These are phyloP conservation scores for Artemisia princeps DNA, from an alignment of 140 eudicot species.

Conservation along the genomic window DNA sequence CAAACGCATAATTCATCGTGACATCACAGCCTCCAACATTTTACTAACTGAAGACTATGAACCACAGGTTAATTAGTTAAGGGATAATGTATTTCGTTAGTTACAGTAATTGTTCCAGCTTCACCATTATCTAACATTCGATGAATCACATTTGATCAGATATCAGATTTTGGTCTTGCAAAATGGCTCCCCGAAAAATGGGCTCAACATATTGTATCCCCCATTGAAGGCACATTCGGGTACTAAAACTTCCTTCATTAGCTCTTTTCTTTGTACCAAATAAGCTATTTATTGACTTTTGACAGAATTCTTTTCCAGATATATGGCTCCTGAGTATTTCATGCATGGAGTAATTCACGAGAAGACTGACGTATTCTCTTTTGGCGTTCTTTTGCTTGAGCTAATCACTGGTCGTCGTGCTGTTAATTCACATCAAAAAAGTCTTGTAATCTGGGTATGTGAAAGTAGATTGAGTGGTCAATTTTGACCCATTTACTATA, in stretches of 20 bases:
- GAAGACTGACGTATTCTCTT: slow-evolving; percentile 90
- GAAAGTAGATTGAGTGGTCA: no score
- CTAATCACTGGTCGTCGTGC: slow-evolving; percentile 93
- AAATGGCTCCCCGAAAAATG: slow-evolving; percentile 96
- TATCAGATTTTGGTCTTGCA: slow-evolving; percentile 90
- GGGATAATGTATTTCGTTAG: neutral
- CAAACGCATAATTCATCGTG: slow-evolving; percentile 85
- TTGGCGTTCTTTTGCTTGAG: slow-evolving; percentile 82
- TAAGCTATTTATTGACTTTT: no score
- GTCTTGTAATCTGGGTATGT: slow-evolving; percentile 97
- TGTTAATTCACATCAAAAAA: slow-evolving; percentile 74
- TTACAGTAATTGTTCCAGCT: neutral
- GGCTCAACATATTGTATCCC: slow-evolving; percentile 83
- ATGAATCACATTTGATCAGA: slow-evolving; percentile 34
- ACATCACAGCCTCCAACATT: slow-evolving; percentile 89
- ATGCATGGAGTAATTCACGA: slow-evolving; percentile 94
- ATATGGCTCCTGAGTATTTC: slow-evolving; percentile 92
- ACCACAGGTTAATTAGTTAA: slow-evolving; percentile 55
- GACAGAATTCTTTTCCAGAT: no score
- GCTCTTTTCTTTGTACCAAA: no score
- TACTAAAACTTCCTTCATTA: slow-evolving; percentile 17
- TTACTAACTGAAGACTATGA: slow-evolving; percentile 66
- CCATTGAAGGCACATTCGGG: slow-evolving; percentile 95
- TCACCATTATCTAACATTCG: no score
- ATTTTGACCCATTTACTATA: no score